A percentile compares a stretch with the other conserved stretches of the same genome.
phyloP scores from a whole-genome alignment of 352 stramenopile genomes.

The Globisporangium perplexum region DNA sequence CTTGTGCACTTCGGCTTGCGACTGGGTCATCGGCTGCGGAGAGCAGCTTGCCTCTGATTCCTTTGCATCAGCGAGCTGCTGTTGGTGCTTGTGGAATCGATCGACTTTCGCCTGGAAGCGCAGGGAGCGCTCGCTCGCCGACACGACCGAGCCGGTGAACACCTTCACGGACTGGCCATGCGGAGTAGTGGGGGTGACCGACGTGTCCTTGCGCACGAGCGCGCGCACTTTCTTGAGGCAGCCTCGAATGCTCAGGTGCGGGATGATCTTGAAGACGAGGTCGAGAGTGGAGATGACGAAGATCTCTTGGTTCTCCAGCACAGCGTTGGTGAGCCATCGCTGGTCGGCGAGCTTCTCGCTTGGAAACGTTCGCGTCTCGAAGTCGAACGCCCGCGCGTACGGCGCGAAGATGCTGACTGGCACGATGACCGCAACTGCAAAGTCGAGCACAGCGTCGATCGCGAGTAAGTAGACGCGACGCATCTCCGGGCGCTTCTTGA shows the following conservation, averaged over 20 bases:
- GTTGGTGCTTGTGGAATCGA: conserved; percentile 3
- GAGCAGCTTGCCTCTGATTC: neutral
- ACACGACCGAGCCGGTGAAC: neutral
- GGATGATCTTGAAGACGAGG: conserved; percentile 17
- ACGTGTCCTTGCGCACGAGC: conserved; percentile 15
- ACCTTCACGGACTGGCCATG: neutral
- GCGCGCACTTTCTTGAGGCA: conserved; percentile 14
- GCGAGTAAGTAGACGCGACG: conserved; percentile 3
- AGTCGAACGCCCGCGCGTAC: conserved; percentile 7
- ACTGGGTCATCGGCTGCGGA: too few species aligned
- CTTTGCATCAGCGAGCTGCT: conserved; percentile 1
- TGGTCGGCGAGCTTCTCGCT: conserved; percentile 13
- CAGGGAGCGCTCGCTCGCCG: neutral
- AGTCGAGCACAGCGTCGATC: conserved; percentile 12
- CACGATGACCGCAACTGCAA: conserved; percentile 9
- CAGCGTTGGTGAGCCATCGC: conserved; percentile 11
- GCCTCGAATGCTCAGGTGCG: conserved; percentile 14
- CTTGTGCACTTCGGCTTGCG: neutral
- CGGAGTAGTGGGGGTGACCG: neutral
- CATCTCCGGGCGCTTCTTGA: conserved; percentile 5
- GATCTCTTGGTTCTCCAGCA: conserved; percentile 16
- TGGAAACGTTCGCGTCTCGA: conserved; percentile 2
- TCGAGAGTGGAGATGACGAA: conserved; percentile 14
- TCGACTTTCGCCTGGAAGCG: conserved; percentile 11
- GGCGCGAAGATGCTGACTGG: conserved; percentile 15